These are phyloP conservation scores for Beauveria sp. DNA, from an alignment of 2,329 filamentous ascomycete genomes.

Conservation along the genomic window DNA sequence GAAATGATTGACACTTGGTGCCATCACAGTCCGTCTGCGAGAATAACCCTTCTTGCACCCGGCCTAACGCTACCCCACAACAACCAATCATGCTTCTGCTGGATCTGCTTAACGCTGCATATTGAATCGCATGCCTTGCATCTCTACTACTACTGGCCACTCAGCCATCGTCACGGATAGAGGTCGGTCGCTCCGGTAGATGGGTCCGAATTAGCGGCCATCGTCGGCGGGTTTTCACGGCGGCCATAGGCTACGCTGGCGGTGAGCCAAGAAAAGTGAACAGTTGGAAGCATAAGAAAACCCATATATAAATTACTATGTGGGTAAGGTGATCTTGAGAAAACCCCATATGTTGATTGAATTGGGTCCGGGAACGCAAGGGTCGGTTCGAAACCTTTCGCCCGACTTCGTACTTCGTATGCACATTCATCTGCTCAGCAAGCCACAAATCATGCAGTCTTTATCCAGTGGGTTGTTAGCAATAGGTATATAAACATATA, in stretches of 20 bases:
- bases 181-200: neutral
- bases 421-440: neutral
- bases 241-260: neutral
- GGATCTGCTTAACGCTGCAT: no score
- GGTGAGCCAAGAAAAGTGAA: neutral
- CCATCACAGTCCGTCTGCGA: no score
- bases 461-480: neutral
- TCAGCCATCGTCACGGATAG: no score
- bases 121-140: no score
- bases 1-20: no score
- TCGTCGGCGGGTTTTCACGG: neutral
- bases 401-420: neutral
- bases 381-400: neutral
- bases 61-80: no score
- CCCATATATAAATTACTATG: neutral
- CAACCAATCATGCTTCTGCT: no score
- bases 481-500: neutral
- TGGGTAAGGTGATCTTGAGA: neutral
- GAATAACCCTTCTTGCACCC: no score
- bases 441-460: neutral
- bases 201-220: neutral
- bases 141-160: no score
- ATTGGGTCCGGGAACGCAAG: neutral
- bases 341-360: neutral
- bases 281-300: neutral